Evolutionary conservation across 139 green algal genomes (phyloP).

Genomic region (Raphidocelis subcapitata): DNA sequence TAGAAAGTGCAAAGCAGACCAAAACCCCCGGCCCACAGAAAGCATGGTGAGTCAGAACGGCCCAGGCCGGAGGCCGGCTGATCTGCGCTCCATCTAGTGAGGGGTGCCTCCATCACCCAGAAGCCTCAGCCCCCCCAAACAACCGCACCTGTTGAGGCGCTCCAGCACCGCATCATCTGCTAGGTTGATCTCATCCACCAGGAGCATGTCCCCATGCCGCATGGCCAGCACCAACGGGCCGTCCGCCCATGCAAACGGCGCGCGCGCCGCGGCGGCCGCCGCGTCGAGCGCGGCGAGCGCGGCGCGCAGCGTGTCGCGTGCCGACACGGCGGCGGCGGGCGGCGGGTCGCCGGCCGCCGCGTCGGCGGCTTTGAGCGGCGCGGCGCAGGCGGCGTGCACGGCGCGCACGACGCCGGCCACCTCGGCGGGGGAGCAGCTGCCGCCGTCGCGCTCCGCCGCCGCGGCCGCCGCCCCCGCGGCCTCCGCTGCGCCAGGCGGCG

Average conservation of each 20-base stretch:
- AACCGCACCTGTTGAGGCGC: conserved; percentile 92
- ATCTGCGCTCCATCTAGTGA: no score
- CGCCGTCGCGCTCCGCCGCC: neutral
- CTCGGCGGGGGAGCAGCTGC: neutral
- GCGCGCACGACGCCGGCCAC: neutral
- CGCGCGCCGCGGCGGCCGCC: conserved; percentile 49
- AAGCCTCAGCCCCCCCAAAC: no score
- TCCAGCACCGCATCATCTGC: conserved; percentile 98
- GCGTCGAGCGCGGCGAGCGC: conserved; percentile 22
- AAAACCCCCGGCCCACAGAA: no score
- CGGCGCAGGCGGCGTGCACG: conserved; percentile 11
- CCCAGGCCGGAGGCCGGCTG: no score
- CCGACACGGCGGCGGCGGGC: neutral
- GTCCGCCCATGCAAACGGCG: conserved; percentile 90
- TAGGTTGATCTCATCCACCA: conserved; percentile 98
- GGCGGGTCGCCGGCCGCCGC: neutral
- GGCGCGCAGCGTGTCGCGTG: conserved; percentile 23
- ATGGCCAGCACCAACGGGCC: conserved; percentile 95
- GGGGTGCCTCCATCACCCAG: no score
- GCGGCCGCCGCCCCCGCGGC: neutral
- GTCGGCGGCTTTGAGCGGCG: conserved; percentile 11
- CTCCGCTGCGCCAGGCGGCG: neutral
- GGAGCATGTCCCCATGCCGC: conserved; percentile 87
- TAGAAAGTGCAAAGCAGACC: no score
- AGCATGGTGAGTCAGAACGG: no score